Base-by-base conservation (phyloP, 345 rosid species). In the Gossypium australe region DNA sequence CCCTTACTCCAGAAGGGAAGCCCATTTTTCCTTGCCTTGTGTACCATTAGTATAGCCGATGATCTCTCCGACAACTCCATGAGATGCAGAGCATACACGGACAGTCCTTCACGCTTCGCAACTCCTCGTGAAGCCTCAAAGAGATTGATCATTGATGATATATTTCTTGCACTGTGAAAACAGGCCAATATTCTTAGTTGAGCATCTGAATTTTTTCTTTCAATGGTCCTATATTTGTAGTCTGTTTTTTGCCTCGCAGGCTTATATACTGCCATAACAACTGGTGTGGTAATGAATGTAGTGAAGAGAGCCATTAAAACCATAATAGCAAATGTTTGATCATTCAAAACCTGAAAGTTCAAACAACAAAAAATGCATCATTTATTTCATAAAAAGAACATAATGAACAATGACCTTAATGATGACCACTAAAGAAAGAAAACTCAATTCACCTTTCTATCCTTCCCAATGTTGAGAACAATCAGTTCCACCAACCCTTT, bases 31-130 rank as follows among this genome's bases (percentile, higher is more conserved):
- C 97, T 82, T 3, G 91, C 95, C 85, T 92, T 92, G 77, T 90
- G 94, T 14, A 90, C 97, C 98, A 92, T 94, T 2, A 90, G 88
- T 65, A 92, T 89, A 45, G 98, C 94, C 0, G 98, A 94, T 20
- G 97, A 71, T 77, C 97, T 87, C 82, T 94, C 97, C 0, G 98
- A 88, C 41, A 94, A 90, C 82, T 94, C 97, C 97, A 90, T 88
- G 18, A 92, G 92, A 79, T 94, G 98, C 92, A 94, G 81, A 1
- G 98, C 97, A 27, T 92, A 94, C 27, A 94, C 94, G 1, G 88
- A 85, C 10, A 94, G 84, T 16, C 80, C 88, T 68, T 87, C 89
- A 48, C 81, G 82, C 77, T 87, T 92, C 69, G 80, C 91, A 0
- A 85, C 85, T 22, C 98, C 96, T 0, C 96, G 91, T 0, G 97